Evolutionary conservation across 2,329 filamentous ascomycete genomes (phyloP).

Genomic region (Trichoderma polysporum): DNA sequence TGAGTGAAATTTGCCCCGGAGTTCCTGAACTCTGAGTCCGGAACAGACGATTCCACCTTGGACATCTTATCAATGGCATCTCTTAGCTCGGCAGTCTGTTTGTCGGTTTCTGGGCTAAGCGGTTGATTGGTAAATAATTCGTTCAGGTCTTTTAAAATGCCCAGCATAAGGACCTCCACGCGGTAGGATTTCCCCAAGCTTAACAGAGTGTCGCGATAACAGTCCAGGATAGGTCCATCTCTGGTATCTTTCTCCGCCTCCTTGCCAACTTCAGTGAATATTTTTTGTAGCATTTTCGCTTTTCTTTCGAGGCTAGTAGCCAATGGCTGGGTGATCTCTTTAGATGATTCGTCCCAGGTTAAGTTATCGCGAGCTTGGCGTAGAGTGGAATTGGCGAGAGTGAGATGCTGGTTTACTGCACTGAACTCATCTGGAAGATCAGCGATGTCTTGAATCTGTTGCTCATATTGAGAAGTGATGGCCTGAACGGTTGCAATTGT

Average conservation of each 20-base stretch:
- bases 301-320: not conserved
- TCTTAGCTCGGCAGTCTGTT: not conserved
- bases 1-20: not conserved
- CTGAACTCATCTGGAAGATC: too few relatives aligned
- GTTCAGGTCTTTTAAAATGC: not conserved
- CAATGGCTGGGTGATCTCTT: too few relatives aligned
- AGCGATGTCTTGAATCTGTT: too few relatives aligned
- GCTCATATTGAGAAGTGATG: too few relatives aligned
- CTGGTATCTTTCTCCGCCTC: not conserved
- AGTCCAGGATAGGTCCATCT: not conserved
- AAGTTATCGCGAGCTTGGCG: too few relatives aligned
- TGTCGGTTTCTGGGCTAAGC: not conserved
- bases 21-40: not conserved
- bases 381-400: too few relatives aligned
- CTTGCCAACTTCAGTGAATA: not conserved
- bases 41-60: not conserved
- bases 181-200: not conserved
- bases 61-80: not conserved
- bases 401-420: too few relatives aligned
- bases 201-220: not conserved
- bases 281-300: not conserved
- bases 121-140: not conserved
- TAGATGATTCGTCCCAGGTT: too few relatives aligned
- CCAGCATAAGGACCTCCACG: not conserved
- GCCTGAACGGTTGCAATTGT: too few relatives aligned